Evolutionary conservation across 305 asterid species (phyloP).

Genomic region (Ilex paraguariensis): DNA sequence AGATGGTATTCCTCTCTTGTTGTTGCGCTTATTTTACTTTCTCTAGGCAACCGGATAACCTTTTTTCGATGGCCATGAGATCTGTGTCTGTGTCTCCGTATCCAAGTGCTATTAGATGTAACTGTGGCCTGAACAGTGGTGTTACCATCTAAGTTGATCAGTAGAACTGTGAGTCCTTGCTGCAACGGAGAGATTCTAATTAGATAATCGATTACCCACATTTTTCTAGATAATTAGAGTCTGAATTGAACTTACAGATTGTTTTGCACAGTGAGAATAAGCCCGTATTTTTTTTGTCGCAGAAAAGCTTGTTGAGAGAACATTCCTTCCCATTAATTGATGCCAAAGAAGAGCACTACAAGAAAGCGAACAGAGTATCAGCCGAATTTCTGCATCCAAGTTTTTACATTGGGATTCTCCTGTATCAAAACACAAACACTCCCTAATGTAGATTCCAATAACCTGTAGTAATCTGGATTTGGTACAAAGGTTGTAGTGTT

Average conservation of each 20-base stretch:
- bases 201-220: not conserved
- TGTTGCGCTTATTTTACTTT: slow-evolving; percentile 12
- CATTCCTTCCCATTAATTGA: slow-evolving; percentile 68
- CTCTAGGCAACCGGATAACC: slow-evolving; percentile 12
- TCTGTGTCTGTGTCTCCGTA: slow-evolving; percentile 20
- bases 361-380: not conserved
- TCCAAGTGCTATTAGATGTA: slow-evolving; percentile 25
- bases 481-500: slow-evolving; percentile 69
- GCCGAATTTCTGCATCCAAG: too few relatives aligned
- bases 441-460: not conserved
- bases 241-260: slow-evolving; percentile 49
- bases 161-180: slow-evolving; percentile 61
- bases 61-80: slow-evolving; percentile 25
- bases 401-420: too few relatives aligned
- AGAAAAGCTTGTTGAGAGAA: slow-evolving; percentile 48
- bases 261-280: slow-evolving; percentile 77
- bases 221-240: not conserved
- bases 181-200: slow-evolving; percentile 28
- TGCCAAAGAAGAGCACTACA: slow-evolving; percentile 97
- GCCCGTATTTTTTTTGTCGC: slow-evolving; percentile 64
- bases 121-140: slow-evolving; percentile 35
- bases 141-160: slow-evolving; percentile 69
- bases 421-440: too few relatives aligned
- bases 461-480: slow-evolving; percentile 97
- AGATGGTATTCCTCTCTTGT: slow-evolving; percentile 80